Evolutionary conservation across 2,329 filamentous ascomycete genomes (phyloP), one percentile per base, ranked within the genome.

Genomic region (Chrysosporium queenslandicum): DNA sequence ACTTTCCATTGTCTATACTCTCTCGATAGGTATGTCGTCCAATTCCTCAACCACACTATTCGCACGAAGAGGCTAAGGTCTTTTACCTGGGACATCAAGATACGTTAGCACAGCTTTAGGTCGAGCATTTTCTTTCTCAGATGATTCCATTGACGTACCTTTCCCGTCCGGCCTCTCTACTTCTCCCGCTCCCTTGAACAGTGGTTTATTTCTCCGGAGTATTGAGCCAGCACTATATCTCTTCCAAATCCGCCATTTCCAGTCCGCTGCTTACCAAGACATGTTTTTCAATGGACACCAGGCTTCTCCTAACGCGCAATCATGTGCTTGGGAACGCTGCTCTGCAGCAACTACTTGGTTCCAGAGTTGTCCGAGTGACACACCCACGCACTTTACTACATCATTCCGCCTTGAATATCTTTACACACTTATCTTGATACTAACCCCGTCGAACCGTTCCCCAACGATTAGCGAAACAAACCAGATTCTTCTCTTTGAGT

Each of bases 1-100:
- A 85, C 94, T 1, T 97, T 94, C 63, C 89, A 94, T 67, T 94
- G 86, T 63, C 84, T 92, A 3, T 96, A 96, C 66, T 82, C 86
- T 25, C 75, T 97, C 20, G 92, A 98, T 64, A 80, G 88, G 87
- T 89, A 66, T 43, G 77, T 60, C 41, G 34, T 25, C 20, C 41
- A 11, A 9, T 3, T 8, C 8, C 14, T 20, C 3, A n/a, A 7
- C 8, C 18, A 36, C 4, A 12, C 21, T 23, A 23, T 21, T 37
- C 29, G 2, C 29, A 14, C 20, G 11, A 16, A 16, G 39, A 4
- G 9, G 45, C 18, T 23, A 36, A 21, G 4, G 8, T 8, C 3
- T 34, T 12, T 8, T 29, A 16, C 20, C 8, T 47, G 20, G 30
- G 7, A 3, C 14, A 8, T 18, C 57, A 89, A 41, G 88, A 63